Evolutionary conservation across 352 stramenopile species (phyloP), one percentile per base, ranked within the genome.

Genomic region (Pythium plurisporium): DNA sequence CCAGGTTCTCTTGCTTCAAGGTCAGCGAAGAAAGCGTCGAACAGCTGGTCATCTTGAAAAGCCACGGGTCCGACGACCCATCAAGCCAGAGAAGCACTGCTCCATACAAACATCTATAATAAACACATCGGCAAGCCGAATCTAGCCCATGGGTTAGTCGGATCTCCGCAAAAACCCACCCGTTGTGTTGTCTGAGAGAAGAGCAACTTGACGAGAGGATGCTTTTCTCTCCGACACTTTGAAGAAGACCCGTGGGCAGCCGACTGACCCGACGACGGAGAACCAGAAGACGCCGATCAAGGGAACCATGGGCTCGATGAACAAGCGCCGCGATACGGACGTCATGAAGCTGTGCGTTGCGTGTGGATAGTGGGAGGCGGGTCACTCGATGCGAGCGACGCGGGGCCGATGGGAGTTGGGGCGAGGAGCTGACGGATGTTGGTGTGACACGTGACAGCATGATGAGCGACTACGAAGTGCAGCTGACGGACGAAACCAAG

Each of bases 391-490:
- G n/a, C n/a, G n/a, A n/a, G n/a, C n/a, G n/a, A n/a, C n/a, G n/a
- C n/a, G n/a, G n/a, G n/a, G n/a, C n/a, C n/a, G n/a, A n/a, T n/a
- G n/a, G n/a, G n/a, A n/a, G n/a, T n/a, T n/a, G n/a, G n/a, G n/a
- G n/a, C n/a, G n/a, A n/a, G n/a, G n/a, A n/a, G n/a, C n/a, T n/a
- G n/a, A n/a, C n/a, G n/a, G n/a, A n/a, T n/a, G n/a, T n/a, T n/a
- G n/a, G n/a, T n/a, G n/a, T n/a, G n/a, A n/a, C n/a, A n/a, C n/a
- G n/a, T n/a, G n/a, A n/a, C 58, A 94, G 83, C 31, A 96, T 96
- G 87, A 96, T 96, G 87, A 94, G 82, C 68, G 81, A 95, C 76
- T 96, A 92, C 47, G 81, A 92, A 30, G 82, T 95, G 62, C 74
- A 89, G 55, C 54, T 95, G 34, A 86, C 79, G 48, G 80, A 94